A percentile compares a stretch with the other conserved stretches of the same genome.
These are phyloP conservation scores for Cryptosporidium ubiquitum DNA, from an alignment of 169 alveolate species.

Conservation along the genomic window DNA sequence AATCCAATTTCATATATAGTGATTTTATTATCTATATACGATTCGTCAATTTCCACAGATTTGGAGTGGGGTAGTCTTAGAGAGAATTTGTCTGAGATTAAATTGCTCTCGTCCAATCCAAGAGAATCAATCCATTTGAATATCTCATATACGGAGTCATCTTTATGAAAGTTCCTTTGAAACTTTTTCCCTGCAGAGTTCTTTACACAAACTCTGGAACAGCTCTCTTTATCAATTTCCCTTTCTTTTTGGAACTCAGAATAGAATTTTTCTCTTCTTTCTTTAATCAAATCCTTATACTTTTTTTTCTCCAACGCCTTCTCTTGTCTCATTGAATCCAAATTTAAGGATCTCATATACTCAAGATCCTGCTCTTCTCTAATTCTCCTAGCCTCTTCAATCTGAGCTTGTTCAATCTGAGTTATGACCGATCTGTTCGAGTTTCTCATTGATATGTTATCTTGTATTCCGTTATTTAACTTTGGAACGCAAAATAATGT, in stretches of 20 bases:
- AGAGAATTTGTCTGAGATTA: conserved; percentile 33
- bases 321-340: conserved; percentile 40
- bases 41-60: conserved; percentile 33
- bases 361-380: conserved; percentile 64
- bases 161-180: conserved; percentile 45
- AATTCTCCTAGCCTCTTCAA: conserved; percentile 32
- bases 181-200: conserved; percentile 49
- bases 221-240: conserved; percentile 1
- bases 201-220: conserved; percentile 57
- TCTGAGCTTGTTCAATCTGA: conserved; percentile 5
- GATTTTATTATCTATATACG: neutral
- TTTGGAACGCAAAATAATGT: conserved; percentile 39
- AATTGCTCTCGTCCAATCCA: conserved; percentile 18
- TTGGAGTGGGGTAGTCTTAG: conserved; percentile 60
- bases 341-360: conserved; percentile 43
- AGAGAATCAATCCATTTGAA: conserved; percentile 72
- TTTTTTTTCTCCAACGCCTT: conserved; percentile 16
- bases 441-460: neutral
- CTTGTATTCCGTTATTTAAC: neutral
- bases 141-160: conserved; percentile 39
- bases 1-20: conserved; percentile 50
- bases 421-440: neutral
- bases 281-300: conserved; percentile 8
- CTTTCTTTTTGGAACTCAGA: neutral
- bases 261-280: conserved; percentile 6